Conservation (phyloP, 805 yeast species). For the Lachancea nothofagi region DNA sequence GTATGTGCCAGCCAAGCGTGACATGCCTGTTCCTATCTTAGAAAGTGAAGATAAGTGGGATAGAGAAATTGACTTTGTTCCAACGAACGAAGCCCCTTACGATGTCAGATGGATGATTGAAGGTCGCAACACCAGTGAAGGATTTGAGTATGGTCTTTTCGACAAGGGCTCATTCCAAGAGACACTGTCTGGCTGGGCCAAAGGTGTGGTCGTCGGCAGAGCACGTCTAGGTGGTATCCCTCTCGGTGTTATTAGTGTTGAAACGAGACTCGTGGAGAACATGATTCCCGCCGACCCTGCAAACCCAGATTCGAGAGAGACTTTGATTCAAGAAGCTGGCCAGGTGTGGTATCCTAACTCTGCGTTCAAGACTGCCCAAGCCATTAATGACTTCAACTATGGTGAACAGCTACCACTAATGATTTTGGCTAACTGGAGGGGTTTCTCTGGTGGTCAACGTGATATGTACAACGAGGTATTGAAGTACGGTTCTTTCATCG, state of each 20-base stretch:
- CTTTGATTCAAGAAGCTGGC: slow-evolving; percentile 89
- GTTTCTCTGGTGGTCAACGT: slow-evolving; percentile 99
- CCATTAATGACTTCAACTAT: slow-evolving; percentile 92
- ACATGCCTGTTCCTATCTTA: slow-evolving; percentile 83
- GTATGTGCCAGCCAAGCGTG: slow-evolving; percentile 86
- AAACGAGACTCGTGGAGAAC: slow-evolving; percentile 85
- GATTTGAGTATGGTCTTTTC: slow-evolving; percentile 80
- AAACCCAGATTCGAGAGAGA: slow-evolving; percentile 89
- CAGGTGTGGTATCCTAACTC: slow-evolving; percentile 99
- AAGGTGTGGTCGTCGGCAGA: slow-evolving; percentile 97
- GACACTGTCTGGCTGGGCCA: slow-evolving; percentile 97
- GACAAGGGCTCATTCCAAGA: slow-evolving; percentile 93
- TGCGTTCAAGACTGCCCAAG: slow-evolving; percentile 98
- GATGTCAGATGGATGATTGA: slow-evolving; percentile 94
- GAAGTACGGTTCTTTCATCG: slow-evolving; percentile 94
- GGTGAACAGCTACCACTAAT: slow-evolving; percentile 97
- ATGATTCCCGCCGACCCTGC: slow-evolving; percentile 97
- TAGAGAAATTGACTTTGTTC: slow-evolving; percentile 79
- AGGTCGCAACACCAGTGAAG: slow-evolving; percentile 70
- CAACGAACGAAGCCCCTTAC: slow-evolving; percentile 64
- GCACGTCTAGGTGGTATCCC: slow-evolving; percentile 99
- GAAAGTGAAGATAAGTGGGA: slow-evolving; percentile 87
- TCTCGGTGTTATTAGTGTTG: slow-evolving; percentile 96
- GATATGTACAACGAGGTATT: slow-evolving; percentile 98
- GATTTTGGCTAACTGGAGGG: slow-evolving; percentile 99